Conservation (phyloP, 495 filamentous ascomycete genomes). For the Bacidia rubella region DNA sequence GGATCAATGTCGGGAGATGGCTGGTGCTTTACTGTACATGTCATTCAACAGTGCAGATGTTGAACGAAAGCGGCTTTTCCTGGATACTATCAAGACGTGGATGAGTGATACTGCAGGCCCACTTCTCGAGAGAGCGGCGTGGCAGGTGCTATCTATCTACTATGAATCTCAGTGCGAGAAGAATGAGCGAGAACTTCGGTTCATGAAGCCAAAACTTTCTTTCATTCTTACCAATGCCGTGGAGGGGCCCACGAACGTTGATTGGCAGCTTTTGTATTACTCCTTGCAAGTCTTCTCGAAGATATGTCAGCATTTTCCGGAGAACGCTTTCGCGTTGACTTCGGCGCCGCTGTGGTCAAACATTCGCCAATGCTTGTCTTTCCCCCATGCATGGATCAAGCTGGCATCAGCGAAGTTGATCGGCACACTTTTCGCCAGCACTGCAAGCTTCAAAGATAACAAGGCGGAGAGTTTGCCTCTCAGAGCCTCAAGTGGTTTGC, state of each 20-base stretch:
- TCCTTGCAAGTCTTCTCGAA: constrained; percentile 55
- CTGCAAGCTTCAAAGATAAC: constrained; percentile 47
- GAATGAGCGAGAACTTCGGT: constrained; percentile 47
- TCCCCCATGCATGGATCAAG: constrained; percentile 64
- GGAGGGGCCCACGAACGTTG: constrained; percentile 34
- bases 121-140: constrained; percentile 52
- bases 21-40: constrained; percentile 62
- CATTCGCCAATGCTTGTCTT: constrained; percentile 52
- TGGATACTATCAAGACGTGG: constrained; percentile 62
- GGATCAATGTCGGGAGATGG: constrained; percentile 71
- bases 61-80: constrained; percentile 53
- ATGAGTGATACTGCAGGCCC: constrained; percentile 54
- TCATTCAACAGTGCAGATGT: constrained; percentile 66
- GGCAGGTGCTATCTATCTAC: constrained; percentile 72
- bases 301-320: constrained; percentile 51
- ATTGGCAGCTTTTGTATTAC: constrained; percentile 71
- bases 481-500: constrained; percentile 53
- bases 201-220: constrained; percentile 29
- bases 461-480: constrained; percentile 47
- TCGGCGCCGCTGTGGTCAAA: constrained; percentile 49
- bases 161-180: constrained; percentile 48
- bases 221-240: constrained; percentile 35
- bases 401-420: constrained; percentile 61
- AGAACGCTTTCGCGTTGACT: constrained; percentile 41
- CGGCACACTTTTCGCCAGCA: constrained; percentile 62